A percentile compares a stretch with the other conserved stretches of the same genome.
phyloP scores from a whole-genome alignment of 805 yeast species.

The Pichia ethanolica region DNA sequence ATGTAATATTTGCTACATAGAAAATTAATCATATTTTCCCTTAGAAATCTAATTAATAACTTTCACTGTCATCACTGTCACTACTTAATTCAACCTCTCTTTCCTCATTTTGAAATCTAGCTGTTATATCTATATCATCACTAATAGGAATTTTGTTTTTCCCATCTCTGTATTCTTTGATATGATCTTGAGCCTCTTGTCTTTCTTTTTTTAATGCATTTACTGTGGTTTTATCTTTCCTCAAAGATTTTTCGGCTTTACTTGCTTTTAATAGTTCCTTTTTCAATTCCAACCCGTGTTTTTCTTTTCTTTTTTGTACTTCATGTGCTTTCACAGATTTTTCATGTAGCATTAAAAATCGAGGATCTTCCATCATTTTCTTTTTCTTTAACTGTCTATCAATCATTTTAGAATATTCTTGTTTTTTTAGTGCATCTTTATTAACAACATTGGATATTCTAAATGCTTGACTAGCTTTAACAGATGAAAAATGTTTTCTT shows the following conservation, averaged over 20 bases:
- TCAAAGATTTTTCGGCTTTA: constrained; percentile 1
- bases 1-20: neutral
- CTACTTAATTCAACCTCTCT: constrained; percentile 2
- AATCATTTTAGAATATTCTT: constrained; percentile 31
- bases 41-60: neutral
- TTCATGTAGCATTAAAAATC: neutral
- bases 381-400: constrained; percentile 33
- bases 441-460: constrained; percentile 42
- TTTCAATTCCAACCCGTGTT: neutral
- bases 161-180: neutral
- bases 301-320: neutral
- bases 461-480: constrained; percentile 41
- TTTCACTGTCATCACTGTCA: constrained; percentile 4
- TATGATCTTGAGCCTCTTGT: neutral
- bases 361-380: constrained; percentile 13
- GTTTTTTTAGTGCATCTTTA: constrained; percentile 37
- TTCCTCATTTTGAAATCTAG: neutral
- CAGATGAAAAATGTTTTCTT: constrained; percentile 30
- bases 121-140: too few species aligned
- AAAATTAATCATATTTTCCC: neutral
- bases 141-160: neutral
- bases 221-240: neutral
- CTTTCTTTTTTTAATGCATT: neutral
- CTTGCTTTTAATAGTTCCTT: neutral
- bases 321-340: constrained; percentile 1